Percentiles rank a stretch among this genome's conserved stretches.
These are phyloP conservation scores for Puccinia hordei DNA, from an alignment of 1,284 basidiomycete genomes.

Conservation along the genomic window DNA sequence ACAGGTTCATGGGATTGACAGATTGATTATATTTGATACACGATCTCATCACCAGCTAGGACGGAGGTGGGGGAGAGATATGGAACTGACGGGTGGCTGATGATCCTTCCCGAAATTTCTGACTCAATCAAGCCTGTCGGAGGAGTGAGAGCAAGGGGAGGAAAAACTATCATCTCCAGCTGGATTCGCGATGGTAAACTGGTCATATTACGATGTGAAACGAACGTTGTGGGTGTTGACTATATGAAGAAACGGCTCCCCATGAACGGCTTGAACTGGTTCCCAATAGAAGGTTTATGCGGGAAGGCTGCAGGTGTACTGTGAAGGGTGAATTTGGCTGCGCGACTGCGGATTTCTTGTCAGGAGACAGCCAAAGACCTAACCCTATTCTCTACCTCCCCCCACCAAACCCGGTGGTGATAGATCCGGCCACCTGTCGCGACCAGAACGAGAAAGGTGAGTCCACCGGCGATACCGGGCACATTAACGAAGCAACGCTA, in stretches of 20 bases:
- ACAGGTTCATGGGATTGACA: conserved; percentile 36
- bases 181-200: neutral
- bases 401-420: neutral
- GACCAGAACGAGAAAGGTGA: neutral
- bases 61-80: too few relatives aligned
- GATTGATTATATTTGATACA: conserved; percentile 10
- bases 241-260: neutral
- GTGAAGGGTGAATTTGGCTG: too few relatives aligned
- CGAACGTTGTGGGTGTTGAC: neutral
- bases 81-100: neutral
- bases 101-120: neutral
- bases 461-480: neutral
- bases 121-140: neutral
- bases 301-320: too few relatives aligned
- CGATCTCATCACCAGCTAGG: neutral
- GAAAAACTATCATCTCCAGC: neutral
- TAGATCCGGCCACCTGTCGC: neutral
- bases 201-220: neutral
- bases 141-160: neutral
- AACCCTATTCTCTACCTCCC: conserved; percentile 19
- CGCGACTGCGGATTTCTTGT: conserved; percentile 6
- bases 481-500: neutral
- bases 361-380: neutral
- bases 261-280: too few relatives aligned
- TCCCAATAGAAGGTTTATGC: too few relatives aligned